Conservation (phyloP, 2,329 filamentous ascomycete species). For the Pseudophaeomoniella oleicola region DNA sequence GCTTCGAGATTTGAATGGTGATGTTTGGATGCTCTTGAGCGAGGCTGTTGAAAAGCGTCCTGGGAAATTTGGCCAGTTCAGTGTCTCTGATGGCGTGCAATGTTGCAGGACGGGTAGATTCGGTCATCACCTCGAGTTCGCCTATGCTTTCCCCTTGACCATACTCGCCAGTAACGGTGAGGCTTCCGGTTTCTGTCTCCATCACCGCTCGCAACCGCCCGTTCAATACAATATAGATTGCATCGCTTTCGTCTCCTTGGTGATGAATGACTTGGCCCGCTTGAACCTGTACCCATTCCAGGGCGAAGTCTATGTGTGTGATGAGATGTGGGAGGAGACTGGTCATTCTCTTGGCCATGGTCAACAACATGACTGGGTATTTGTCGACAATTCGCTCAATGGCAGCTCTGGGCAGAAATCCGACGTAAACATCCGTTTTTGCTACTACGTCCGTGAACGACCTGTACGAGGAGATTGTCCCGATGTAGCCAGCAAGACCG, state of each 20-base stretch:
- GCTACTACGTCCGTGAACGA: constrained; percentile 95
- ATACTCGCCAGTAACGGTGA: constrained; percentile 80
- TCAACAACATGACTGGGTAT: constrained; percentile 82
- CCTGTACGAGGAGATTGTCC: constrained; percentile 83
- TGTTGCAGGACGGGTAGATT: constrained; percentile 78
- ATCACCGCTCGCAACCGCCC: constrained; percentile 75
- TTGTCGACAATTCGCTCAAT: constrained; percentile 85
- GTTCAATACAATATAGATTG: constrained; percentile 95
- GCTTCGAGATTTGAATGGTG: constrained; percentile 97
- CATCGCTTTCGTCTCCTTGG: constrained; percentile 88
- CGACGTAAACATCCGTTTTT: constrained; percentile 96
- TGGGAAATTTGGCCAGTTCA: constrained; percentile 88
- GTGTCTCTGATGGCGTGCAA: constrained; percentile 93
- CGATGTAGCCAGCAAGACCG: constrained; percentile 84
- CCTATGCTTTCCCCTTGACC: constrained; percentile 96
- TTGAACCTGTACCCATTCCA: constrained; percentile 96
- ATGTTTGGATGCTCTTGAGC: constrained; percentile 95
- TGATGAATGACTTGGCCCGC: constrained; percentile 91
- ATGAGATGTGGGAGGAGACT: constrained; percentile 78
- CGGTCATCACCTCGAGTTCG: constrained; percentile 91
- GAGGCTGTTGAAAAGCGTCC: constrained; percentile 91
- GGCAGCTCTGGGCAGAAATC: constrained; percentile 72
- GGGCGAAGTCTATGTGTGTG: constrained; percentile 90
- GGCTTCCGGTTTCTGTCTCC: constrained; percentile 64
- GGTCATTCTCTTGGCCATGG: constrained; percentile 89